A percentile compares a stretch with the other conserved stretches of the same genome.
Conservation (phyloP, 2,329 filamentous ascomycete species). For the Nannizzia gypsea region DNA sequence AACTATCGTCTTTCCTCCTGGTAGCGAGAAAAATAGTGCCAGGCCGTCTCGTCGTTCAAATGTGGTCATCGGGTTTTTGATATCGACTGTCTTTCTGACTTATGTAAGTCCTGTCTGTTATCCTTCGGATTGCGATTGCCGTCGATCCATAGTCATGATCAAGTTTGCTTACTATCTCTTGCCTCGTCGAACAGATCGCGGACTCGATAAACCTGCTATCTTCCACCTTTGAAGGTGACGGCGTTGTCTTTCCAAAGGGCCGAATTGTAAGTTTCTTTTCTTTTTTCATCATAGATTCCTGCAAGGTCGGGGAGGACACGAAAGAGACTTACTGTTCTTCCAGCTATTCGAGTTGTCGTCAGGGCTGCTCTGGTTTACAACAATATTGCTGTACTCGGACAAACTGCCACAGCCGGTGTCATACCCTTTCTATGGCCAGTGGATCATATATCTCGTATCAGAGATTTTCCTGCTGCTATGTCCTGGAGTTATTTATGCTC, state of each 20-base stretch:
- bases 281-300: not conserved
- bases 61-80: constrained; percentile 33
- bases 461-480: constrained; percentile 42
- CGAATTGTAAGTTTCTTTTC: constrained; percentile 12
- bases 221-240: constrained; percentile 1
- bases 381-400: constrained; percentile 45
- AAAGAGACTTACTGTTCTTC: not conserved
- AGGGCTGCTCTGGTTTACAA: constrained; percentile 51
- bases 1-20: not conserved
- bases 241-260: constrained; percentile 5
- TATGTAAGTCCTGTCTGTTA: constrained; percentile 28
- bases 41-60: constrained; percentile 24
- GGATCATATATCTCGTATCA: constrained; percentile 46
- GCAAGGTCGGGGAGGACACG: not conserved
- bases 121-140: not conserved
- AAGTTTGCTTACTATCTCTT: not conserved
- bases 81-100: constrained; percentile 24
- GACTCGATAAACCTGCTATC: constrained; percentile 15
- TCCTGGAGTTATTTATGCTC: constrained; percentile 20
- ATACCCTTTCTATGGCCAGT: constrained; percentile 54
- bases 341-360: constrained; percentile 50
- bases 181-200: constrained; percentile 6
- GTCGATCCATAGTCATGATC: not conserved
- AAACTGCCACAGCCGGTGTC: constrained; percentile 40
- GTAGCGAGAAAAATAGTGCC: not conserved